These are phyloP conservation scores for Pseudoneurospora amorphoporcata DNA, from an alignment of 495 filamentous ascomycete genomes.

Conservation along the genomic window DNA sequence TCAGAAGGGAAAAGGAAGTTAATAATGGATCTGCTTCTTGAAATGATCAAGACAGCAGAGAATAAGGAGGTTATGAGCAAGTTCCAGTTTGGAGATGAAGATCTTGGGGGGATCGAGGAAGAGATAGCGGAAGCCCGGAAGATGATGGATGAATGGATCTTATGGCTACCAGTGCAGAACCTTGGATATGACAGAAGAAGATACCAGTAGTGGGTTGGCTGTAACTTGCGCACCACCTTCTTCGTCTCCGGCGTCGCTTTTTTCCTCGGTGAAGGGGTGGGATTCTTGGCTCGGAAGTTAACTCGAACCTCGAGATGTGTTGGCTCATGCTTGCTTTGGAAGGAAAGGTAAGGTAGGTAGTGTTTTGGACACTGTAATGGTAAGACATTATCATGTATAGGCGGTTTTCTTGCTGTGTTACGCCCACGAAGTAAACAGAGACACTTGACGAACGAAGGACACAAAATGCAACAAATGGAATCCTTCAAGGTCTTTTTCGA, in stretches of 20 bases:
- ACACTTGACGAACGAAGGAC: neutral
- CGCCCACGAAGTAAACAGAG: neutral
- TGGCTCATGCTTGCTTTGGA: too few relatives aligned
- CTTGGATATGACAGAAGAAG: too few relatives aligned
- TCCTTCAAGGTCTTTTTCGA: neutral
- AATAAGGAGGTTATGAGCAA: neutral
- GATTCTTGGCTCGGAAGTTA: neutral
- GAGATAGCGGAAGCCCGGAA: neutral
- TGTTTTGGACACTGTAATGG: too few relatives aligned
- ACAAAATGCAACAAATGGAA: neutral
- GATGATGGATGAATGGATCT: neutral
- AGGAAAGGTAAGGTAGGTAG: too few relatives aligned
- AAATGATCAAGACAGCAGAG: neutral
- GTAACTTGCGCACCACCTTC: neutral
- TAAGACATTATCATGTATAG: neutral
- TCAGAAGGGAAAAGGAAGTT: too few relatives aligned
- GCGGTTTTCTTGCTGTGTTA: neutral
- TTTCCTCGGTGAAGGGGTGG: neutral
- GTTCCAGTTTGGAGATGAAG: neutral
- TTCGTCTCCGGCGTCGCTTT: neutral
- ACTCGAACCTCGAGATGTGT: neutral
- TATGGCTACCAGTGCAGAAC: too few relatives aligned
- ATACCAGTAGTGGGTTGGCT: too few relatives aligned
- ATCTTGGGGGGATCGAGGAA: neutral
- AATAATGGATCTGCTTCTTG: neutral